phyloP scores from a whole-genome alignment of 169 alveolate species.

The Perkinsus olseni region DNA sequence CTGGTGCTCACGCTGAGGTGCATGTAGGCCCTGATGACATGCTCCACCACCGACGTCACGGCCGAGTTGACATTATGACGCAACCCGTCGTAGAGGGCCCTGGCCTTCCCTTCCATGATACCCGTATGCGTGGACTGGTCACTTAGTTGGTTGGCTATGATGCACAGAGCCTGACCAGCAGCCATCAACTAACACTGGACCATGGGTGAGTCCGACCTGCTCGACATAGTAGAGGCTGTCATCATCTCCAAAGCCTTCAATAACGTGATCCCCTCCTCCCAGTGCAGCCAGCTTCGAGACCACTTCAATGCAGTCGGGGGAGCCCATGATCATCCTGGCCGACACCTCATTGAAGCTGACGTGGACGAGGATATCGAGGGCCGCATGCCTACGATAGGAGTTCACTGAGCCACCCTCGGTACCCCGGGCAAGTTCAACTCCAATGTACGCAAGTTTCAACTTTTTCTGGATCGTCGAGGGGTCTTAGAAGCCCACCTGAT shows the following conservation, averaged over 20 bases:
- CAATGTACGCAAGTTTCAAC: no score
- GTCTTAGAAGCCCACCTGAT: no score
- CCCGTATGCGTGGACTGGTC: neutral
- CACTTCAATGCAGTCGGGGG: neutral
- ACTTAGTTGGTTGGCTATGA: constrained; percentile 16
- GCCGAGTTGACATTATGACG: neutral
- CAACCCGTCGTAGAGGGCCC: neutral
- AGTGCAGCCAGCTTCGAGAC: neutral
- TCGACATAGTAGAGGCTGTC: neutral
- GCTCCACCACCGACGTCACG: constrained; percentile 5
- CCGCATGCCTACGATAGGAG: neutral
- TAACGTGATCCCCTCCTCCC: neutral
- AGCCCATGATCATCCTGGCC: neutral
- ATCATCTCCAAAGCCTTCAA: neutral
- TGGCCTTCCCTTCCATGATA: neutral
- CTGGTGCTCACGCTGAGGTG: constrained; percentile 18
- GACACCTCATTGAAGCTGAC: neutral
- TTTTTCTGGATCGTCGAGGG: no score
- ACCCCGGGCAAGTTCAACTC: no score
- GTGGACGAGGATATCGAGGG: neutral
- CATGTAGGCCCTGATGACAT: constrained; percentile 27
- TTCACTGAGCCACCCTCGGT: no score
- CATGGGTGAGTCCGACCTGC: neutral
- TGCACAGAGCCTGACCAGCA: constrained; percentile 1
- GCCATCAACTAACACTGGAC: neutral